These are phyloP conservation scores for Pterocarpus santalinus DNA, from an alignment of 306 rosid species.

Conservation along the genomic window DNA sequence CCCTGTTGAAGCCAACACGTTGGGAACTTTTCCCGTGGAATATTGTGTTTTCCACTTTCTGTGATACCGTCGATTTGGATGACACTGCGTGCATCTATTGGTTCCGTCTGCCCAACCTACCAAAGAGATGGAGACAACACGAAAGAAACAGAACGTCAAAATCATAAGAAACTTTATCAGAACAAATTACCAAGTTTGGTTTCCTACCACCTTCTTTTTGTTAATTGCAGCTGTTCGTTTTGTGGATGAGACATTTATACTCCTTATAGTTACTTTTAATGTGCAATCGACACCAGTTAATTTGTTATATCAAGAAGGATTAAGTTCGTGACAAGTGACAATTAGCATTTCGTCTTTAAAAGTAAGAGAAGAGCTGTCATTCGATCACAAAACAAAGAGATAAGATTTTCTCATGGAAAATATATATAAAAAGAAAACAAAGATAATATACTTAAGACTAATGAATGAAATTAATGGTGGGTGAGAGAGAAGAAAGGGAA, in stretches of 20 bases:
- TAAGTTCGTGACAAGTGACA: conserved; percentile 40
- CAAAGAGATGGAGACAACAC: conserved; percentile 53
- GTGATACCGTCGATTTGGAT: conserved; percentile 43
- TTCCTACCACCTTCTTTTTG: conserved; percentile 23
- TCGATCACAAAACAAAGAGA: conserved; percentile 33
- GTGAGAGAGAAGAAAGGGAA: not conserved
- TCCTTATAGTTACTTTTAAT: conserved; percentile 27
- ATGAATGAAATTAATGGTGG: not conserved
- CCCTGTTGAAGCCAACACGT: conserved; percentile 35
- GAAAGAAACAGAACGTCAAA: conserved; percentile 53
- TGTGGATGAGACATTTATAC: conserved; percentile 9
- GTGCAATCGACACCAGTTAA: conserved; percentile 50
- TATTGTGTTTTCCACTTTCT: conserved; percentile 50
- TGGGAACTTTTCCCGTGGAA: conserved; percentile 50
- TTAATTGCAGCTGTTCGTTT: conserved; percentile 7
- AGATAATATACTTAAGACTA: conserved; percentile 2
- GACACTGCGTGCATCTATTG: conserved; percentile 59
- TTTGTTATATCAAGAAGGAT: conserved; percentile 43
- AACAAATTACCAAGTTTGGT: conserved; percentile 24
- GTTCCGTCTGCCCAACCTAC: conserved; percentile 56
- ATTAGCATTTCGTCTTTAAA: conserved; percentile 45
- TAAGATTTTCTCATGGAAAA: conserved; percentile 8
- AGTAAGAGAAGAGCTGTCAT: conserved; percentile 14
- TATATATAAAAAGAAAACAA: not conserved
- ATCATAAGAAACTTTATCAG: conserved; percentile 44